These are phyloP conservation scores for Pestalotiopsis fici DNA, from an alignment of 2,329 filamentous ascomycete genomes.

Conservation along the genomic window DNA sequence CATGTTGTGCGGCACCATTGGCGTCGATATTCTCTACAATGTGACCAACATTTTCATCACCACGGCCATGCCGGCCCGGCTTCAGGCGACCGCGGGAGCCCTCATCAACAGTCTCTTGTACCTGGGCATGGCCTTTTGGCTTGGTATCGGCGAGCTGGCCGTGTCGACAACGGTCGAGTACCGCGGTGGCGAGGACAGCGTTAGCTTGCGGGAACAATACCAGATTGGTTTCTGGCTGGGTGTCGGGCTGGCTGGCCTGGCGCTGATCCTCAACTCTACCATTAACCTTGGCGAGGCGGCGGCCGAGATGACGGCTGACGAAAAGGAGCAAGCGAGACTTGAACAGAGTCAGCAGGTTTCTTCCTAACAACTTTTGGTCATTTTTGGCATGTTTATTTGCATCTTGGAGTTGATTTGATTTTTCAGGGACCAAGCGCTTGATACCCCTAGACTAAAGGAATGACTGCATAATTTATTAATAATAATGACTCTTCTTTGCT, in stretches of 20 bases:
- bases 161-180: conserved; percentile 46
- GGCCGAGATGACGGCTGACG: conserved; percentile 31
- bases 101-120: conserved; percentile 72
- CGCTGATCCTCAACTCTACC: conserved; percentile 24
- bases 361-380: not conserved
- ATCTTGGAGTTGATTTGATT: not conserved
- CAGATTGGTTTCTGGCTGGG: conserved; percentile 31
- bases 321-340: conserved; percentile 22
- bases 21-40: conserved; percentile 76
- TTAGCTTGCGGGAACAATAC: conserved; percentile 26
- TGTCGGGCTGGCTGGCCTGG: conserved; percentile 25
- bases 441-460: not conserved
- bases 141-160: conserved; percentile 70
- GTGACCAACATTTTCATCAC: conserved; percentile 79
- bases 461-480: not conserved
- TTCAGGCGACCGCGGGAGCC: conserved; percentile 72
- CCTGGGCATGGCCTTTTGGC: conserved; percentile 70
- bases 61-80: conserved; percentile 64
- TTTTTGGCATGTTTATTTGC: not conserved
- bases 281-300: conserved; percentile 28
- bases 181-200: conserved; percentile 10
- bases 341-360: not conserved
- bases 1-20: conserved; percentile 70
- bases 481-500: not conserved
- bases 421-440: not conserved